A percentile compares a stretch with the other conserved stretches of the same genome.
Evolutionary conservation across 1,139 yeast species (phyloP).

Genomic region (Lodderomyces theae): DNA sequence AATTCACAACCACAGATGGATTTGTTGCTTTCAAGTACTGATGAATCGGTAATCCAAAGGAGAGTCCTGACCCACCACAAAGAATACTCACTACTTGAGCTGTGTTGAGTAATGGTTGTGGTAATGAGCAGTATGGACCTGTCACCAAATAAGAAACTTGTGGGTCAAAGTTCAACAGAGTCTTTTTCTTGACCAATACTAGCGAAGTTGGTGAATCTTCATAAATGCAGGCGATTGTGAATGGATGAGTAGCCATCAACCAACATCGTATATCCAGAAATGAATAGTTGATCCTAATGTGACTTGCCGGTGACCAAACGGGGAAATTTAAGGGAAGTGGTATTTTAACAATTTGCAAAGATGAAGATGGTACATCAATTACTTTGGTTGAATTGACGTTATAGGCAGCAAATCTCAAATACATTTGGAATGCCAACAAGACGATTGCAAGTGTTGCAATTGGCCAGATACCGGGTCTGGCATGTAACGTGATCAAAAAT

Average conservation of each 20-base stretch:
- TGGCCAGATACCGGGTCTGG: constrained; percentile 40
- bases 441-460: constrained; percentile 20
- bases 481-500: constrained; percentile 35
- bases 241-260: constrained; percentile 42
- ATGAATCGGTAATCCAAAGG: constrained; percentile 66
- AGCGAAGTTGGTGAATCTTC: constrained; percentile 17
- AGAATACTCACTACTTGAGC: constrained; percentile 56
- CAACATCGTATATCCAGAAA: constrained; percentile 19
- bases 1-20: constrained; percentile 16
- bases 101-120: constrained; percentile 29
- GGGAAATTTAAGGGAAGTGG: constrained; percentile 28
- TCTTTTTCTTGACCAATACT: constrained; percentile 25
- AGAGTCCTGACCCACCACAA: constrained; percentile 87
- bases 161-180: constrained; percentile 18
- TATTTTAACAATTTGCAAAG: constrained; percentile 25
- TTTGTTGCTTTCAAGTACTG: constrained; percentile 27
- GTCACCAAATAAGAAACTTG: constrained; percentile 20
- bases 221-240: constrained; percentile 23
- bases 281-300: constrained; percentile 29
- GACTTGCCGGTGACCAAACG: constrained; percentile 34
- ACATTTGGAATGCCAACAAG: constrained; percentile 25
- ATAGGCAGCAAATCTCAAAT: constrained; percentile 19
- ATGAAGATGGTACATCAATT: constrained; percentile 16
- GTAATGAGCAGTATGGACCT: constrained; percentile 31
- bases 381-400: constrained; percentile 14